Base-by-base conservation (phyloP, 2,329 filamentous ascomycete species). In the Aspergillus sp. region DNA sequence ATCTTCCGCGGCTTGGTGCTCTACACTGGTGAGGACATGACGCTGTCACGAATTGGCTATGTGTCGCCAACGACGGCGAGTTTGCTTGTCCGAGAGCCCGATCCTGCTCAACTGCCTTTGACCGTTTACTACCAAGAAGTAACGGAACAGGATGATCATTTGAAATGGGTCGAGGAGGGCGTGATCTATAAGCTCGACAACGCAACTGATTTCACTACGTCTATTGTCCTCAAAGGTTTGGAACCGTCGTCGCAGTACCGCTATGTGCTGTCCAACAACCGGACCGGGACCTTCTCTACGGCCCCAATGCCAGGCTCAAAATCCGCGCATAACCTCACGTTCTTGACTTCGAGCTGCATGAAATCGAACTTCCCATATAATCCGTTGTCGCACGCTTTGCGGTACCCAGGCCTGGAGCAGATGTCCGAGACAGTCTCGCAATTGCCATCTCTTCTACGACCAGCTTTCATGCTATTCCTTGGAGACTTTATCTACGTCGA, bases 331-430 rank as follows among this genome's bases (percentile, higher is more conserved):
- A 83, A 81, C 48, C 91, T 95, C 57, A 94, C 88, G 0, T 98
- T 98, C 63, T 70, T 97, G 5, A 88, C 90, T 3, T 93, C 88
- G 0, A 95, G 88, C 38, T 98, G 93, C 67, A 88, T 97, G 59
- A 87, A 96, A 57, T 85, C 86, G 7, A 85, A 88, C 12, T 88
- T 97, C 47, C 93, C 93, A 0, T 98, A 98, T 67, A 86, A 79
- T 39, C 86, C 88, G 0, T 67, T 89, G n/a, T 80, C 88, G 35
- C 88, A 96, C 61, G 81, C 91, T 0, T 75, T 97, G 2, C 78
- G 85, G 7, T 86, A 96, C 41, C 85, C 85, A 0, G 93, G 93
- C 1, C 79, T 96, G 59, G 81, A 79, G 45, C 76, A 88, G 56
- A 76, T 98, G 46, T 84, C 87, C 1, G 75, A 79, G n/a, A 78